These are phyloP conservation scores for Lavandula angustifolia DNA, from an alignment of 257 asterid genomes.

Conservation along the genomic window DNA sequence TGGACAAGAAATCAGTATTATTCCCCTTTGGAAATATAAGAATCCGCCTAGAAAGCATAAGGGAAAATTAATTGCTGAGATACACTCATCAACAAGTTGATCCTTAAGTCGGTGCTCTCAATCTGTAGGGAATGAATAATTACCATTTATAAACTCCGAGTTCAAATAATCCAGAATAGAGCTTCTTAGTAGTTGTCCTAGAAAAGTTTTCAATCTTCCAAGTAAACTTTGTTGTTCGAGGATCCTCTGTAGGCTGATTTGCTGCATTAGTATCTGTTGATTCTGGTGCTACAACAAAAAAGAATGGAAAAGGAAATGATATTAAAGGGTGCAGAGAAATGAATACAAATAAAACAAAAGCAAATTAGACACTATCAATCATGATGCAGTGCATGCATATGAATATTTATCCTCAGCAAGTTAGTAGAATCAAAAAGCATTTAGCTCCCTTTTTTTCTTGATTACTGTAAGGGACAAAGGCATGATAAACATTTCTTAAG, in stretches of 20 bases:
- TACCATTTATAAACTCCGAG: conserved; percentile 60
- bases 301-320: conserved; percentile 11
- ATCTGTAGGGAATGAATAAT: conserved; percentile 1
- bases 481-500: too few species aligned
- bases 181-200: conserved; percentile 43
- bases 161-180: conserved; percentile 49
- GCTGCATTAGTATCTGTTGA: conserved; percentile 32
- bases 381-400: background rate
- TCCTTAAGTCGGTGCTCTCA: conserved; percentile 20
- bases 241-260: conserved; percentile 39
- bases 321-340: background rate
- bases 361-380: background rate
- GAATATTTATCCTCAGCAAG: conserved; percentile 8
- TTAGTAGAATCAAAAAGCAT: background rate
- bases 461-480: background rate
- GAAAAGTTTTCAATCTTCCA: conserved; percentile 60
- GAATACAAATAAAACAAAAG: background rate
- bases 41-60: conserved; percentile 51
- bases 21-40: conserved; percentile 54
- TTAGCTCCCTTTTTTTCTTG: conserved; percentile 10
- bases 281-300: conserved; percentile 31
- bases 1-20: conserved; percentile 42
- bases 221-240: conserved; percentile 41
- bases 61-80: conserved; percentile 9
- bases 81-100: conserved; percentile 7